These are phyloP conservation scores for Phoenix dactylifera DNA, from an alignment of 176 grass and related monocot species.

Conservation along the genomic window DNA sequence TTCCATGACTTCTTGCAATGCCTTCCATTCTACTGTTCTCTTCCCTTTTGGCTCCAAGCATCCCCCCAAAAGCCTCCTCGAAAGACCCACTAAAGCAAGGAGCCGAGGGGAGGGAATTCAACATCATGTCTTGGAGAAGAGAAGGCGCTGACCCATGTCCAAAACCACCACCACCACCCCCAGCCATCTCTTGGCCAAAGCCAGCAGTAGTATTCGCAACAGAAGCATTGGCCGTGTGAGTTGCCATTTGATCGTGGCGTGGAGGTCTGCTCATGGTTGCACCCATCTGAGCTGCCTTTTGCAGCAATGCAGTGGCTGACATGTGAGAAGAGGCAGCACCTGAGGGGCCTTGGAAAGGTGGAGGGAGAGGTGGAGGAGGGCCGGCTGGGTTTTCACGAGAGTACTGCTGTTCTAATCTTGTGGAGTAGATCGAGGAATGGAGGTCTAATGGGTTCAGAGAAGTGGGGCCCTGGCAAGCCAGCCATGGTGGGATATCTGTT, in stretches of 20 bases:
- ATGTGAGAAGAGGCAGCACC: slow-evolving; percentile 56
- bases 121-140: slow-evolving; percentile 31
- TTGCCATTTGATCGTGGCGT: slow-evolving; percentile 66
- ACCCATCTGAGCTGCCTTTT: slow-evolving; percentile 97
- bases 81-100: not conserved
- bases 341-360: not conserved
- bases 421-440: not conserved
- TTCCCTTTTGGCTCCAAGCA: slow-evolving; percentile 15
- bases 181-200: slow-evolving; percentile 18
- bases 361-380: not conserved
- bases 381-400: slow-evolving; percentile 17
- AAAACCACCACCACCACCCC: slow-evolving; percentile 8
- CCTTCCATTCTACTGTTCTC: slow-evolving; percentile 2
- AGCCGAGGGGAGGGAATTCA: not conserved
- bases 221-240: slow-evolving; percentile 23
- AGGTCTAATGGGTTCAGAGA: slow-evolving; percentile 3
- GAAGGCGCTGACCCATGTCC: slow-evolving; percentile 11
- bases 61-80: slow-evolving; percentile 4
- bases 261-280: slow-evolving; percentile 61
- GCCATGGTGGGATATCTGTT: slow-evolving; percentile 20
- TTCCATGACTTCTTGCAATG: slow-evolving; percentile 18
- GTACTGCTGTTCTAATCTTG: slow-evolving; percentile 24
- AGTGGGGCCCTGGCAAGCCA: slow-evolving; percentile 15
- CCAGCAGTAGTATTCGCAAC: slow-evolving; percentile 6
- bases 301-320: slow-evolving; percentile 95